Evolutionary conservation across 2,329 filamentous ascomycete genomes (phyloP), one percentile per base, ranked within the genome.

Genomic region (Pyrenochaeta sp.): DNA sequence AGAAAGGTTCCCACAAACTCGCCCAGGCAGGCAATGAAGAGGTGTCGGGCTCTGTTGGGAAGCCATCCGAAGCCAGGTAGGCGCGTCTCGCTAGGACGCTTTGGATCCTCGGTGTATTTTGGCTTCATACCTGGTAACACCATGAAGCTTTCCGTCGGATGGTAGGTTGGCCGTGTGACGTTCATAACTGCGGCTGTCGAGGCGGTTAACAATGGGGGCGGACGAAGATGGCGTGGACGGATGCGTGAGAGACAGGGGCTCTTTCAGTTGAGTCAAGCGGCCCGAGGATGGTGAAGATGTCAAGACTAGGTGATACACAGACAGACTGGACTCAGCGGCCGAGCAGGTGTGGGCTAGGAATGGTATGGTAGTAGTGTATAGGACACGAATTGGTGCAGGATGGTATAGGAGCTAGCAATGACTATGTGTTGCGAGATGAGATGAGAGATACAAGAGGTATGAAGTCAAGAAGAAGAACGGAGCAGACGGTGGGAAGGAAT

Each of bases 1-100:
- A 78, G 62, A 37, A 72, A 76, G 1, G 77, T 79, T 39, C 77
- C 77, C 4, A 77, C 68, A 44, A 77, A 74, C 44, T 79, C 77
- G 24, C 81, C 82, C 19, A 80, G 55, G 73, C 80, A 80, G 54
- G 80, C 78, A 58, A 83, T 74, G 64, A 82, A 68, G 54, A 83
- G 72, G 65, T 82, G 79, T 56, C 75, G 74, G 43, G 67, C 49
- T 53, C 67, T 69, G 64, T 82, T 81, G 5, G 81, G 79, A 48
- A 83, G 71, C 75, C 79, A 82, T 63, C 73, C 71, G 48, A 79
- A 69, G 50, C 75, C 75, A 19, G 72, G 70, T 3, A 81, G 54
- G 22, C 78, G 78, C 44, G 67, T 73, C 66, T 81, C 79, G 34
- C 72, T 71, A 49, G 62, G 71, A 25, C 56, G 70, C 28, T 64